Evolutionary conservation across 768 basidiomycete species (phyloP), one percentile per base, ranked within the genome.

Genomic region (Boletellus ananas): DNA sequence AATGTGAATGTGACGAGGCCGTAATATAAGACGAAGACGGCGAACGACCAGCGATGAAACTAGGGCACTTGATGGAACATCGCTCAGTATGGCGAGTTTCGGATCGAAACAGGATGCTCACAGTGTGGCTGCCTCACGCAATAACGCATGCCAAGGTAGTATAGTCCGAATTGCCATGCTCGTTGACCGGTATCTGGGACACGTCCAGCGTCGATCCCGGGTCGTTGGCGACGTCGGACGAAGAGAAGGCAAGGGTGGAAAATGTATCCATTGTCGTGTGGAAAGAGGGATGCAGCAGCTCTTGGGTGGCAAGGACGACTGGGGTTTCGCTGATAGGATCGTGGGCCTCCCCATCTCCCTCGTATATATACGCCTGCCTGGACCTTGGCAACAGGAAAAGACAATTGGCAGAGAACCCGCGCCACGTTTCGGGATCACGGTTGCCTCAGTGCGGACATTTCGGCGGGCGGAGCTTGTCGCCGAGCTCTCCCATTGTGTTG

Each of bases 251-350:
- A 23, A 55, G 33, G 27, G 33, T 13, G 43, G 23, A 36, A 40
- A 59, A 54, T 4, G 35, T 16, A 50, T 65, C 64, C 64, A 65
- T 65, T 27, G 45, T 33, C 35, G 34, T 13, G 41, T 53, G 17
- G 7, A 2, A 38, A 46, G 48, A 48, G 41, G 41, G 18, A 36
- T 54, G 43, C 41, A 37, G 20, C 25, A 27, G 42, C 35, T 23
- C 49, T 33, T 35, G 14, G 16, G n/a, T 48, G 49, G 20, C 25
- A 42, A 44, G 52, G 54, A 48, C 49, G 50, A 43, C 39, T 38
- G 52, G 40, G 20, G 37, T 33, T 39, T 53, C 13, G 41, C 29
- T 47, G 35, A 17, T 51, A 23, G 23, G 7, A 25, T 44, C 37
- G 45, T 23, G 23, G 50, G 35, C 46, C 43, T 16, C 29, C 33